phyloP scores from a whole-genome alignment of 2,329 filamentous ascomycete species.

The Chaetomium sp. region DNA sequence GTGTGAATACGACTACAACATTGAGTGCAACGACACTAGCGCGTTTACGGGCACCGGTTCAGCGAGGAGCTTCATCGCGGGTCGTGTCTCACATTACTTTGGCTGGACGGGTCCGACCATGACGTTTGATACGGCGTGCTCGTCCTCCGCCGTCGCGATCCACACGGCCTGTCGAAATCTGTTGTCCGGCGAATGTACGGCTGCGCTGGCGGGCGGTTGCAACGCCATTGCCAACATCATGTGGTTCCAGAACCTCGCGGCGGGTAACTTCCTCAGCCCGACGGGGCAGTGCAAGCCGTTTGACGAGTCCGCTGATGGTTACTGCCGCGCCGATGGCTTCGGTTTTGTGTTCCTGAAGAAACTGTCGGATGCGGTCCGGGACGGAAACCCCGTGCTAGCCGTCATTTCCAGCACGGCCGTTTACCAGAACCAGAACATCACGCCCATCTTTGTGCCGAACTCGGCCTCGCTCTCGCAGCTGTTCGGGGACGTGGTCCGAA shows the following conservation, averaged over 20 bases:
- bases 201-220: slow-evolving; percentile 30
- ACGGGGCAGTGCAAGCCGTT: slow-evolving; percentile 31
- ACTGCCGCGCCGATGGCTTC: slow-evolving; percentile 45
- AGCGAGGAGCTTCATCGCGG: slow-evolving; percentile 28
- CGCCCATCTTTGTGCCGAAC: slow-evolving; percentile 22
- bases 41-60: slow-evolving; percentile 30
- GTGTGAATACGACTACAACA: slow-evolving; percentile 24
- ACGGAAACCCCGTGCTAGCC: slow-evolving; percentile 39
- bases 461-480: slow-evolving; percentile 23
- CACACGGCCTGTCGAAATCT: slow-evolving; percentile 31
- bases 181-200: slow-evolving; percentile 24
- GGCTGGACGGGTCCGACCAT: slow-evolving; percentile 32
- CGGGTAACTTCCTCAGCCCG: slow-evolving; percentile 29
- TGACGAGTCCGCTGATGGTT: slow-evolving; percentile 37
- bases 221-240: slow-evolving; percentile 26
- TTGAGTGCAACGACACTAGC: slow-evolving; percentile 25
- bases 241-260: slow-evolving; percentile 21
- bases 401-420: slow-evolving; percentile 34
- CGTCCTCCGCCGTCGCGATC: slow-evolving; percentile 31
- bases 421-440: slow-evolving; percentile 37
- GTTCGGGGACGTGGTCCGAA: slow-evolving; percentile 28
- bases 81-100: slow-evolving; percentile 30
- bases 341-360: slow-evolving; percentile 42
- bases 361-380: slow-evolving; percentile 38
- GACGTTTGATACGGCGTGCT: slow-evolving; percentile 34